phyloP scores from a whole-genome alignment of 441 rosid genomes.

The Pelargonium cotyledonis region DNA sequence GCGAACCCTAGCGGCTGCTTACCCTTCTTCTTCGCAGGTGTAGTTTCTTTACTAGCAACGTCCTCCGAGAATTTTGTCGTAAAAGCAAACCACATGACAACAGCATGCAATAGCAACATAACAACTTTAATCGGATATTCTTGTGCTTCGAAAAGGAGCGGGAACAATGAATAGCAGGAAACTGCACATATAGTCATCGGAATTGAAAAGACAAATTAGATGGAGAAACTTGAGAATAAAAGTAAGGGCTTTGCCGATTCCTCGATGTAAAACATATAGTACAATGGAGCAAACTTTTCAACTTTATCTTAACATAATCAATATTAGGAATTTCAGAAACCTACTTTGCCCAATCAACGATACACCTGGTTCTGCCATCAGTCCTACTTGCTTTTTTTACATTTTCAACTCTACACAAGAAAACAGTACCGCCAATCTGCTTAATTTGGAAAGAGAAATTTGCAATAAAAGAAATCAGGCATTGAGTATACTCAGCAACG shows the following conservation, averaged over 20 bases:
- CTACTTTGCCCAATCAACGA: not conserved
- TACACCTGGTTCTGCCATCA: not conserved
- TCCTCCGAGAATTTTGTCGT: conserved; percentile 28
- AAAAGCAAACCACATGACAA: conserved; percentile 49
- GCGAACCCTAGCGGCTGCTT: conserved; percentile 10
- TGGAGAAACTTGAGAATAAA: not conserved
- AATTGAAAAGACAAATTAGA: not conserved
- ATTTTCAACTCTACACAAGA: not conserved
- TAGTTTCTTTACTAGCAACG: conserved; percentile 10
- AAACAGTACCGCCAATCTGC: too few species aligned
- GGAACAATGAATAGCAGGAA: conserved; percentile 75
- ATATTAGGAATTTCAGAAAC: not conserved
- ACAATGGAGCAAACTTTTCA: not conserved
- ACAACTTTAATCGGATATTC: conserved; percentile 78
- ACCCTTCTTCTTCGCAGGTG: conserved; percentile 21
- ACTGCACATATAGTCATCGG: conserved; percentile 37
- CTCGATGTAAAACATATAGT: too few species aligned
- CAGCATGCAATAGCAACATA: conserved; percentile 50
- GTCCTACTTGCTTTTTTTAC: not conserved
- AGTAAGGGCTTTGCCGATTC: not conserved
- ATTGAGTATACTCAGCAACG: too few species aligned
- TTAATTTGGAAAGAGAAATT: too few species aligned
- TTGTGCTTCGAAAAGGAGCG: conserved; percentile 65
- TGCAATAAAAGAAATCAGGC: not conserved
- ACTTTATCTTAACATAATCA: not conserved